Evolutionary conservation across 371 early-diverging fungal species (phyloP).

Genomic region (Batkoa obscura): DNA sequence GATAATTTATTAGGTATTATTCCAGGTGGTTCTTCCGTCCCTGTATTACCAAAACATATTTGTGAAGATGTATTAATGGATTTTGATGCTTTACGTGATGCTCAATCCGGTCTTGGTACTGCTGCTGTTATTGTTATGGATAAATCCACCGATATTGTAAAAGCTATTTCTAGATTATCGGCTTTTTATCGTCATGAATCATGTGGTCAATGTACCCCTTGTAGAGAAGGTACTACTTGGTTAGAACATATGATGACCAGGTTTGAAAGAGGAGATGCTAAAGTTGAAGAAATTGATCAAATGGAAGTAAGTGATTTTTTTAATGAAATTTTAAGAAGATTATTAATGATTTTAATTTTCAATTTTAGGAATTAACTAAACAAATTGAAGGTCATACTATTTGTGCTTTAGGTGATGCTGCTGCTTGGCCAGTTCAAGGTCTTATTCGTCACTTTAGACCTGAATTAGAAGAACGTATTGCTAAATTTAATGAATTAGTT

Average conservation of each 20-base stretch:
- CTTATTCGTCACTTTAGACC: constrained; percentile 89
- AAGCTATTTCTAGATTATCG: constrained; percentile 77
- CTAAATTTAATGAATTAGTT: constrained; percentile 11
- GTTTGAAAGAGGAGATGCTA: constrained; percentile 76
- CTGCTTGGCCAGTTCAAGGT: constrained; percentile 94
- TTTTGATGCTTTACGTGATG: constrained; percentile 90
- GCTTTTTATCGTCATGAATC: constrained; percentile 93
- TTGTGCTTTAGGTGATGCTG: constrained; percentile 95
- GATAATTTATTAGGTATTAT: constrained; percentile 93
- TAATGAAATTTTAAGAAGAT: too few species aligned
- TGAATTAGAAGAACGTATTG: constrained; percentile 73
- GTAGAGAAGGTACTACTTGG: constrained; percentile 94
- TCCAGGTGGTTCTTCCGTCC: constrained; percentile 94
- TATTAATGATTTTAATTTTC: constrained; percentile 2
- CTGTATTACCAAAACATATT: constrained; percentile 67
- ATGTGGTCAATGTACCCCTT: constrained; percentile 97
- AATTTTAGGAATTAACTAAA: constrained; percentile 62
- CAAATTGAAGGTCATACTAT: constrained; percentile 98
- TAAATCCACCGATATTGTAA: constrained; percentile 82
- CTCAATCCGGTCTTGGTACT: constrained; percentile 84
- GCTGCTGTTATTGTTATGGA: constrained; percentile 96
- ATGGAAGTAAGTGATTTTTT: constrained; percentile 18
- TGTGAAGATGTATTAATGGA: constrained; percentile 94
- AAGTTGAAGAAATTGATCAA: constrained; percentile 76
- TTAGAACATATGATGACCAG: constrained; percentile 87